These are phyloP conservation scores for Aspergillus sp. DNA, from an alignment of 2,329 filamentous ascomycete genomes.

Conservation along the genomic window DNA sequence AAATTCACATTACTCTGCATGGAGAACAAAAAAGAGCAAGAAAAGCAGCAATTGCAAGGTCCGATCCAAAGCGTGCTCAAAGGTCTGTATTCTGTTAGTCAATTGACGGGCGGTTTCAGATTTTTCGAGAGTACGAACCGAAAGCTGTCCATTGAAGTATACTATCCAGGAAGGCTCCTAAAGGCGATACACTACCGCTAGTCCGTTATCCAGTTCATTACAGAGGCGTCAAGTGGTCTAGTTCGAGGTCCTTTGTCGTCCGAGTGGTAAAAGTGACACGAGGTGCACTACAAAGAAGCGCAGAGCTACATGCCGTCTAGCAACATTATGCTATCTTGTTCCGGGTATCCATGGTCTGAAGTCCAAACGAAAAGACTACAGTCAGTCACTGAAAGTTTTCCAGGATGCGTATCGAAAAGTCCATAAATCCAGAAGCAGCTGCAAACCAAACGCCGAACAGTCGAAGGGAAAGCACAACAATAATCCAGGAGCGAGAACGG, in stretches of 20 bases:
- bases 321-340: background rate
- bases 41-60: background rate
- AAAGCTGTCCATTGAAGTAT: background rate
- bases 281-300: background rate
- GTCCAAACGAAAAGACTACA: constrained; percentile 2
- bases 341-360: background rate
- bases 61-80: background rate
- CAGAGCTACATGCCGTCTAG: background rate
- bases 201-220: background rate
- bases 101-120: background rate
- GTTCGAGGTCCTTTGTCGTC: background rate
- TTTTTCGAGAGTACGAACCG: background rate
- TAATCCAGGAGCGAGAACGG: background rate
- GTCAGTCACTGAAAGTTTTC: background rate
- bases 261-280: background rate
- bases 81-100: background rate
- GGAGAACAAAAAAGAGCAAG: background rate
- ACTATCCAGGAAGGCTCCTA: background rate
- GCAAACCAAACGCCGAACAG: background rate
- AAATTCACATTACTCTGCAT: constrained; percentile 5
- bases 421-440: background rate
- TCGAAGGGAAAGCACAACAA: background rate
- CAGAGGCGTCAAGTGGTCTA: background rate
- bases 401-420: constrained; percentile 1
- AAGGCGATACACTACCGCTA: background rate